phyloP scores from a whole-genome alignment of 139 green algal species.

The Volvox reticuliferus region DNA sequence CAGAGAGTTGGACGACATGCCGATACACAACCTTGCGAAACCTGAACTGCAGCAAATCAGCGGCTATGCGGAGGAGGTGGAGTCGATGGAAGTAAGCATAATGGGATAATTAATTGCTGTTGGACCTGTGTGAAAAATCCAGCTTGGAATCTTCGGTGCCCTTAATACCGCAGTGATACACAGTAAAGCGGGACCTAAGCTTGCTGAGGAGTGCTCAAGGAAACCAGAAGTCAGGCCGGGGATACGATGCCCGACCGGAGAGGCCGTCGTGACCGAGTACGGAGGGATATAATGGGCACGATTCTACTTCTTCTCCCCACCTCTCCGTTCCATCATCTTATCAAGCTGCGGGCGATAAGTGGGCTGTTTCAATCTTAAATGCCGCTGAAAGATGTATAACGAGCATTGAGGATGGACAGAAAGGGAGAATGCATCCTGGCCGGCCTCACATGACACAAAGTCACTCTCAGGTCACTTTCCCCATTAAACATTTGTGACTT shows the following conservation, averaged over 20 bases:
- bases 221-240: constrained; percentile 19
- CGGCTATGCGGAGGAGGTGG: constrained; percentile 42
- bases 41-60: constrained; percentile 25
- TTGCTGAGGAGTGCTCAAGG: constrained; percentile 7
- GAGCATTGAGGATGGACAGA: too few species aligned
- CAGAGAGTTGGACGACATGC: not conserved
- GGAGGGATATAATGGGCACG: not conserved
- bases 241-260: constrained; percentile 35
- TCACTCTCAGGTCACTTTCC: too few species aligned
- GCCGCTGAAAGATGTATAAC: too few species aligned
- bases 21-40: not conserved
- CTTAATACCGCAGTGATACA: constrained; percentile 28
- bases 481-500: too few species aligned
- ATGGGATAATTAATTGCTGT: not conserved
- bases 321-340: not conserved
- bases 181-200: constrained; percentile 15
- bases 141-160: not conserved
- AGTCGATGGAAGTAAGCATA: constrained; percentile 39
- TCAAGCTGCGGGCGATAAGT: not conserved
- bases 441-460: too few species aligned
- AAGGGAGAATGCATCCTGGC: too few species aligned
- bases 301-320: not conserved
- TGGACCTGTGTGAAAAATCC: not conserved
- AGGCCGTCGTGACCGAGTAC: constrained; percentile 15
- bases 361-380: too few species aligned